Evolutionary conservation across 495 filamentous ascomycete genomes (phyloP).

Genomic region (Lophiostoma macrostomum): DNA sequence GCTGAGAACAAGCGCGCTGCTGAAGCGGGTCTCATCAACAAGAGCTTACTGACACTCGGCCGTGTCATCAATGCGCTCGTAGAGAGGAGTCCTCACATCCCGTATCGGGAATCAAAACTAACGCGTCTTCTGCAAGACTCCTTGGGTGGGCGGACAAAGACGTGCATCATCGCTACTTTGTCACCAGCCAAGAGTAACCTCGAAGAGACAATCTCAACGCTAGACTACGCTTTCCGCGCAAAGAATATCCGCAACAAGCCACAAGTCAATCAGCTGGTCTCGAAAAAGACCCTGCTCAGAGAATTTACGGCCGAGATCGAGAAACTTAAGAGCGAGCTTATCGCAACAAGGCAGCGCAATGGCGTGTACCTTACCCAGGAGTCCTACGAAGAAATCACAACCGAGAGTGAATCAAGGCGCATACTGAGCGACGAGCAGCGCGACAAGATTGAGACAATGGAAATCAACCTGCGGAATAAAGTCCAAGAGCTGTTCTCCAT

Average conservation of each 20-base stretch:
- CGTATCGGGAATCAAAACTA: slow-evolving; percentile 94
- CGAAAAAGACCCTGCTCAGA: slow-evolving; percentile 83
- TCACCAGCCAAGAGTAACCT: slow-evolving; percentile 92
- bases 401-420: slow-evolving; percentile 85
- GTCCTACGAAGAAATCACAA: slow-evolving; percentile 78
- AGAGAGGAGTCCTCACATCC: slow-evolving; percentile 85
- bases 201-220: slow-evolving; percentile 94
- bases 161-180: slow-evolving; percentile 96
- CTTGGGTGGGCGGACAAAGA: slow-evolving; percentile 90
- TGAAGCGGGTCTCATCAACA: slow-evolving; percentile 96
- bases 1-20: slow-evolving; percentile 96
- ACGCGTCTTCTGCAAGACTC: slow-evolving; percentile 95
- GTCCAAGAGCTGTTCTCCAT: slow-evolving; percentile 83
- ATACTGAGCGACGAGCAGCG: slow-evolving; percentile 90
- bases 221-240: slow-evolving; percentile 95
- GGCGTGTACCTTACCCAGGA: slow-evolving; percentile 90
- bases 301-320: slow-evolving; percentile 95
- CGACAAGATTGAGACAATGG: slow-evolving; percentile 89
- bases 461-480: slow-evolving; percentile 82
- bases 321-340: slow-evolving; percentile 86
- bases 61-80: slow-evolving; percentile 97
- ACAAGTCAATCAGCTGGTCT: slow-evolving; percentile 84
- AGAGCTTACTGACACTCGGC: slow-evolving; percentile 89
- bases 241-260: slow-evolving; percentile 99
- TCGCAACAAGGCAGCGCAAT: slow-evolving; percentile 88